phyloP scores from a whole-genome alignment of 768 basidiomycete species.

The Leccinum disarticulatum region DNA sequence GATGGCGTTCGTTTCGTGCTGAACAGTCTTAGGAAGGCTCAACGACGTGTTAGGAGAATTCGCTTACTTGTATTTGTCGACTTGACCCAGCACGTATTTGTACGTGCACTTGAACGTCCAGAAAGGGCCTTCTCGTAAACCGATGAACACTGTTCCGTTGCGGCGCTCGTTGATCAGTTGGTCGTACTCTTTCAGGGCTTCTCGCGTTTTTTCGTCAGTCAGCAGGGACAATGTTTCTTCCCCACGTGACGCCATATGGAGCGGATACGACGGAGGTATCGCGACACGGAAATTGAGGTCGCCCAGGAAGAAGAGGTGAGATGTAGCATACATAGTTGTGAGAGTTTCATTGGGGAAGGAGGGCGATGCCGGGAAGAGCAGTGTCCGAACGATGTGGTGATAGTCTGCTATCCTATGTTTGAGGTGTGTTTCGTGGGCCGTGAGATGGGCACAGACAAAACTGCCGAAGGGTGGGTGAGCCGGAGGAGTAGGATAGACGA shows the following conservation, averaged over 20 bases:
- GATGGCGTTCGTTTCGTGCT: constrained; percentile 76
- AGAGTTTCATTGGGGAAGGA: constrained; percentile 36
- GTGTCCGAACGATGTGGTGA: constrained; percentile 71
- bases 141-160: constrained; percentile 65
- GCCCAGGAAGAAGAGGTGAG: constrained; percentile 90
- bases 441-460: constrained; percentile 91
- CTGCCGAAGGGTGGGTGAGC: constrained; percentile 39
- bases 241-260: constrained; percentile 34
- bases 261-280: constrained; percentile 55
- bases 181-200: constrained; percentile 68
- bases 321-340: constrained; percentile 77
- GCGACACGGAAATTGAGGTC: constrained; percentile 90
- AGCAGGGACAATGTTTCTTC: constrained; percentile 43
- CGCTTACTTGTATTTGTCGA: constrained; percentile 77
- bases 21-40: constrained; percentile 4
- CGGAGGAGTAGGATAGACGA: not conserved
- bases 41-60: not conserved
- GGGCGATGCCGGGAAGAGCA: constrained; percentile 68
- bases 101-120: constrained; percentile 91
- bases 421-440: constrained; percentile 72
- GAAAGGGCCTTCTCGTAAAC: constrained; percentile 83
- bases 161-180: constrained; percentile 64
- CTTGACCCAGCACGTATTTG: constrained; percentile 79
- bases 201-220: constrained; percentile 50
- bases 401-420: constrained; percentile 72